Base-by-base conservation (phyloP, 2,329 filamentous ascomycete genomes). In the Xylaria sp. region DNA sequence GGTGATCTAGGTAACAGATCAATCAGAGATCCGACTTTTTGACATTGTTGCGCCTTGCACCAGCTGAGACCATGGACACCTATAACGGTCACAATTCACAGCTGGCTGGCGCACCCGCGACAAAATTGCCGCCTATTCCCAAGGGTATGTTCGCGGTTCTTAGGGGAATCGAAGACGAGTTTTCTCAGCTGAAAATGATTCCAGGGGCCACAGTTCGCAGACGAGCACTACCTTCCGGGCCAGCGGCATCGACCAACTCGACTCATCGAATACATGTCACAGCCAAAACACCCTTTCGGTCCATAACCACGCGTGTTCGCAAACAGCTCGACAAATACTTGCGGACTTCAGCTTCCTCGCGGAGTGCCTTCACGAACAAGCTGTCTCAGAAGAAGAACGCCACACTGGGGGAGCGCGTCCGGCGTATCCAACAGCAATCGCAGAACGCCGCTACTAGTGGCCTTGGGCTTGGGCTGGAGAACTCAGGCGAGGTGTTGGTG, bases 241-340 rank as follows among this genome's bases (percentile, higher is more conserved):
- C 79, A 15, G 82, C 67, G 7, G 59, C 84, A 23, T 82, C 83
- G 57, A 76, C 74, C 43, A 74, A 52, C 73, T 71, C 78, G 39
- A 74, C 78, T 8, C 71, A 73, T 63, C 77, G 87, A 69, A 83
- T 94, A 78, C 93, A 93, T 81, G 83, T 94, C 66, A 89, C 88
- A 46, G 80, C 86, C 49, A 83, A 83, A 46, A 89, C 91, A 0
- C 89, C 90, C 7, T 92, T 93, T 82, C 87, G 93, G 79, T 87
- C 90, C 12, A 84, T 88, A 4, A 85, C 92, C 13, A 89, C 89
- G 74, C 89, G 91, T 60, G 86, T 90, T 15, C 87, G 88, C 69
- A 88, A 88, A 68, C 85, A 89, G 1, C 87, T 94, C 3, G 82
- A 87, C 54, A 83, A 86, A 46, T 84, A 86, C 3, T 82, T 85